These are phyloP conservation scores for Rhinocladiella similis DNA, from an alignment of 2,329 filamentous ascomycete species.

Conservation along the genomic window DNA sequence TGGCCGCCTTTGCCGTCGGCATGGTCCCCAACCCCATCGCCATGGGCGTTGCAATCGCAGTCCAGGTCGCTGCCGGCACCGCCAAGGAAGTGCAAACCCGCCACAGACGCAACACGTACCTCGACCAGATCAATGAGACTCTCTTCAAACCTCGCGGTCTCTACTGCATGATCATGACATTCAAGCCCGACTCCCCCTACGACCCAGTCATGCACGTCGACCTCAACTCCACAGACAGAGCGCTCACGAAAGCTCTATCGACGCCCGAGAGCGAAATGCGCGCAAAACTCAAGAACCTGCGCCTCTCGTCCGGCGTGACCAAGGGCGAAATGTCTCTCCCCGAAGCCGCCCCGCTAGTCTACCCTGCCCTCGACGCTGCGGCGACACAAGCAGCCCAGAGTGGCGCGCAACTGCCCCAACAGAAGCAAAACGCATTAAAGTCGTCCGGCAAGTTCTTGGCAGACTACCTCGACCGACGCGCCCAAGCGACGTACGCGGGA, in stretches of 20 bases:
- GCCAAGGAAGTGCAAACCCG: slow-evolving; percentile 27
- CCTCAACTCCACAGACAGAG: slow-evolving; percentile 27
- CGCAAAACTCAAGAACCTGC: slow-evolving; percentile 17
- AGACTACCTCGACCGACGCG: slow-evolving; percentile 52
- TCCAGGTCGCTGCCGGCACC: slow-evolving; percentile 16
- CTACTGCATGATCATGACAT: slow-evolving; percentile 57
- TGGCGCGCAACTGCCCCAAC: slow-evolving; percentile 1
- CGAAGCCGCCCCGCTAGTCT: slow-evolving; percentile 50
- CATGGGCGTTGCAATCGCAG: slow-evolving; percentile 23
- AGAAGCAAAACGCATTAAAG: slow-evolving; percentile 25
- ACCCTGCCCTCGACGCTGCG: slow-evolving; percentile 38
- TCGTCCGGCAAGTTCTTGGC: slow-evolving; percentile 37
- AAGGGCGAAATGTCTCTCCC: slow-evolving; percentile 42
- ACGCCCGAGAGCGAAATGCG: slow-evolving; percentile 12
- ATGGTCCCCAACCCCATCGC: slow-evolving; percentile 24
- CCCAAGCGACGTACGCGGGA: slow-evolving; percentile 42
- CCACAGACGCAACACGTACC: slow-evolving; percentile 51
- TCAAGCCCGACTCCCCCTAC: slow-evolving; percentile 42
- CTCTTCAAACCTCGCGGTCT: slow-evolving; percentile 60
- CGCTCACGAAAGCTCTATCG: slow-evolving; percentile 35
- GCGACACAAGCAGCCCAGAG: not conserved
- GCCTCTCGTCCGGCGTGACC: slow-evolving; percentile 29
- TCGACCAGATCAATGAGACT: slow-evolving; percentile 57
- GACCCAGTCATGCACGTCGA: slow-evolving; percentile 28
- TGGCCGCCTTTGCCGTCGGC: slow-evolving; percentile 24